phyloP scores from a whole-genome alignment of 805 yeast genomes.

The Starmerella bacillaris region DNA sequence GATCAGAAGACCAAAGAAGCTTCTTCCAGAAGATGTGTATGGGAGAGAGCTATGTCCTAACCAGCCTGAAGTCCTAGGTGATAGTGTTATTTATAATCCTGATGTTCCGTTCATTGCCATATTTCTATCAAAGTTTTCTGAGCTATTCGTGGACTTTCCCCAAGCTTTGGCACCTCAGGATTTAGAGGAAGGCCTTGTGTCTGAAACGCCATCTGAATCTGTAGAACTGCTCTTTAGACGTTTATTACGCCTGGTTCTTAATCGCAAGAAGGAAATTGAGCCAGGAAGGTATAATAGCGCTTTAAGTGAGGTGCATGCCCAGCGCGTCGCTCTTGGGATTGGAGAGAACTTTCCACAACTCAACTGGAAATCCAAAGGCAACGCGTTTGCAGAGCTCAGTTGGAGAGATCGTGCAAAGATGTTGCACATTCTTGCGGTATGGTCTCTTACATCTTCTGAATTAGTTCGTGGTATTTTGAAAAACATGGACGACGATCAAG shows the following conservation, averaged over 20 bases:
- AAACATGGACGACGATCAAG: constrained; percentile 10
- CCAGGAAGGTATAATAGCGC: constrained; percentile 23
- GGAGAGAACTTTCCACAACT: constrained; percentile 18
- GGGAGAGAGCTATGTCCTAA: constrained; percentile 14
- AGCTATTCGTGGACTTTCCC: constrained; percentile 21
- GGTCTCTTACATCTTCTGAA: constrained; percentile 22
- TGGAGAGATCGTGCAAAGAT: constrained; percentile 23
- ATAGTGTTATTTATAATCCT: constrained; percentile 14
- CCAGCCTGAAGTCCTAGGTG: constrained; percentile 18
- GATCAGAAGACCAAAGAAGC: constrained; percentile 8
- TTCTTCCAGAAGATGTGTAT: constrained; percentile 21
- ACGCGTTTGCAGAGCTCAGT: constrained; percentile 19
- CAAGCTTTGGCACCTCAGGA: constrained; percentile 26
- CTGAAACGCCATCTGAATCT: constrained; percentile 11
- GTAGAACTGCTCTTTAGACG: constrained; percentile 22
- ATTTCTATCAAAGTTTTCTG: constrained; percentile 14
- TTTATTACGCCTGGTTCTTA: constrained; percentile 23
- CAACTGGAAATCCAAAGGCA: constrained; percentile 16
- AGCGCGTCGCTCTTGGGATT: constrained; percentile 18
- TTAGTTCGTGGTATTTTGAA: constrained; percentile 16
- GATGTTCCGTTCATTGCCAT: constrained; percentile 19
- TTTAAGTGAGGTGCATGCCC: constrained; percentile 24
- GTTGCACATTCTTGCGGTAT: constrained; percentile 20
- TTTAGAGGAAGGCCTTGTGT: constrained; percentile 23
- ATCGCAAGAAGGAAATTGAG: constrained; percentile 27